phyloP scores from a whole-genome alignment of 1,284 basidiomycete genomes.

The Mycosarcoma mackinlayi region DNA sequence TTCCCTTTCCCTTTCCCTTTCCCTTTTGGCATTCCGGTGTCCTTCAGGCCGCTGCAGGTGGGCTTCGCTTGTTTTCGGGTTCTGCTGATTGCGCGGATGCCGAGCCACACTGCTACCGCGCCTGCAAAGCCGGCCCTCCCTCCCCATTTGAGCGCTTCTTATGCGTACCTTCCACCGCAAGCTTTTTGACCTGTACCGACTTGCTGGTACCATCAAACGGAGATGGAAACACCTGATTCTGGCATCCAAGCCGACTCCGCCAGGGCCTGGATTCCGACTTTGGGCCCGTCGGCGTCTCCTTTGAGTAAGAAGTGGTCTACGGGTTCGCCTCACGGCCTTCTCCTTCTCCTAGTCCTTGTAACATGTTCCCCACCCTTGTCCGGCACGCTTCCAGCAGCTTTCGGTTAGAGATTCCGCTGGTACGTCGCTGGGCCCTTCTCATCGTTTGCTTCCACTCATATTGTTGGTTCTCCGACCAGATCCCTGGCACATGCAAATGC shows the following conservation, averaged over 20 bases:
- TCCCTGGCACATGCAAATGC: conserved; percentile 5
- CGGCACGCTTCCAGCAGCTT: not conserved
- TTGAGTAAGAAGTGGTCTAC: conserved; percentile 8
- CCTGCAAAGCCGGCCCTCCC: no score
- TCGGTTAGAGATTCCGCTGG: conserved; percentile 3
- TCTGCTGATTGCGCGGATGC: not conserved
- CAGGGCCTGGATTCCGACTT: conserved; percentile 24
- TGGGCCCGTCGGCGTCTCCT: not conserved
- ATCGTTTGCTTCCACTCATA: not conserved
- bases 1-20: not conserved
- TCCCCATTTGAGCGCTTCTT: no score
- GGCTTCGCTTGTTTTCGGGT: not conserved
- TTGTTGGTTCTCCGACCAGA: not conserved
- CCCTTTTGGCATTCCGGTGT: not conserved
- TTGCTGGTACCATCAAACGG: conserved; percentile 21
- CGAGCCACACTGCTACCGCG: conserved; percentile 4
- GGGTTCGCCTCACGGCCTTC: not conserved
- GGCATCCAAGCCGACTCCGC: conserved; percentile 1
- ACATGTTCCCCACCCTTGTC: not conserved
- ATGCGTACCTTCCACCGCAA: not conserved
- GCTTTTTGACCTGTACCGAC: conserved; percentile 20
- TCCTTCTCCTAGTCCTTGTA: not conserved
- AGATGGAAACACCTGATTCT: conserved; percentile 16
- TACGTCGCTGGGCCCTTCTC: conserved; percentile 7
- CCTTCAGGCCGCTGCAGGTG: not conserved